phyloP scores from a whole-genome alignment of 2,329 filamentous ascomycete genomes.

The Raffaelea deltoideospora region DNA sequence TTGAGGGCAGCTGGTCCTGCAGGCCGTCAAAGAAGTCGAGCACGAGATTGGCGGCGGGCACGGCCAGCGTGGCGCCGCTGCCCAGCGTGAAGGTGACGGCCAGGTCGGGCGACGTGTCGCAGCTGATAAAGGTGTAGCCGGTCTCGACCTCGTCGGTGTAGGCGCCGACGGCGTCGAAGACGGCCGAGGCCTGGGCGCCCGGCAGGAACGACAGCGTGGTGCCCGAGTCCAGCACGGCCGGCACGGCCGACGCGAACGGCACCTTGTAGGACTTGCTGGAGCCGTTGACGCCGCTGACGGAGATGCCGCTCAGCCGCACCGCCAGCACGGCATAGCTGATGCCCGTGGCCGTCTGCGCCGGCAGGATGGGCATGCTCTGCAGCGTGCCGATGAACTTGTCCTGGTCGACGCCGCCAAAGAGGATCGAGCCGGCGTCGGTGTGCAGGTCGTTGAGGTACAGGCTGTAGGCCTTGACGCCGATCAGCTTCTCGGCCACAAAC shows the following conservation, averaged over 20 bases:
- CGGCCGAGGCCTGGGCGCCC: slow-evolving; percentile 24
- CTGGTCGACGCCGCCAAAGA: slow-evolving; percentile 57
- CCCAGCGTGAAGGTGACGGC: slow-evolving; percentile 19
- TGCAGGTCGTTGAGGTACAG: slow-evolving; percentile 44
- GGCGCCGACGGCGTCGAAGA: slow-evolving; percentile 24
- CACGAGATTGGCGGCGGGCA: slow-evolving; percentile 22
- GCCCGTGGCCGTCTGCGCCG: slow-evolving; percentile 24
- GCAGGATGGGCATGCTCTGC: slow-evolving; percentile 31
- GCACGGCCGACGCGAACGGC: slow-evolving; percentile 11
- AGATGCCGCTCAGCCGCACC: slow-evolving; percentile 22
- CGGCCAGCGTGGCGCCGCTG: slow-evolving; percentile 11
- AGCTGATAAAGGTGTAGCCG: slow-evolving; percentile 25
- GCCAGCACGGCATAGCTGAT: slow-evolving; percentile 24
- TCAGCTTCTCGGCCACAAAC: slow-evolving; percentile 45
- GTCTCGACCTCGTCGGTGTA: slow-evolving; percentile 20
- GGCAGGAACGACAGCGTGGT: slow-evolving; percentile 51
- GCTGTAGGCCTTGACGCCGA: slow-evolving; percentile 51
- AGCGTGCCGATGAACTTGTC: slow-evolving; percentile 42
- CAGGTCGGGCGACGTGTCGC: slow-evolving; percentile 15
- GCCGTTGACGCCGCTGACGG: slow-evolving; percentile 9
- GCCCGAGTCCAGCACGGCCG: slow-evolving; percentile 53
- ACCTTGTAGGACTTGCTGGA: slow-evolving; percentile 8
- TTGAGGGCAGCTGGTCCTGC: slow-evolving; percentile 11
- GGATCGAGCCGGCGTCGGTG: slow-evolving; percentile 43
- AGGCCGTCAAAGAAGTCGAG: slow-evolving; percentile 18